Evolutionary conservation across 208 protist genomes (phyloP).

Genomic region (Trypanosoma theileri): DNA sequence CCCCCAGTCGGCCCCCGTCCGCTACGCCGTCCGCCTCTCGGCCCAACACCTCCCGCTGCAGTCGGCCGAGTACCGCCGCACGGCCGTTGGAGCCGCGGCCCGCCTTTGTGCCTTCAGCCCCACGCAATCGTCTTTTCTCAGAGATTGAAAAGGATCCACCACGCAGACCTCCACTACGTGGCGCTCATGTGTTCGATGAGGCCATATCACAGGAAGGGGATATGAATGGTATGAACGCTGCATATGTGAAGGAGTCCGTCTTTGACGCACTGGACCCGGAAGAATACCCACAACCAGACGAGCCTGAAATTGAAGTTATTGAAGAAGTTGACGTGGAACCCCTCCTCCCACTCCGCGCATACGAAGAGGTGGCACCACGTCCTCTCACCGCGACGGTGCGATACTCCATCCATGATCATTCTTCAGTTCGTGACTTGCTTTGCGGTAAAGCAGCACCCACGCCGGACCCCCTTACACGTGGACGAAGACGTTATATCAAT

Average conservation of each 20-base stretch:
- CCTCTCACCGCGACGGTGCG: constrained; percentile 36
- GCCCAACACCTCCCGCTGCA: constrained; percentile 27
- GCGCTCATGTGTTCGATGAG: background rate
- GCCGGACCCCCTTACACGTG: constrained; percentile 10
- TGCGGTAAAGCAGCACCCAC: constrained; percentile 30
- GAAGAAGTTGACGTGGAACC: constrained; percentile 34
- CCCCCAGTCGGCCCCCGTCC: background rate
- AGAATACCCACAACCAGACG: constrained; percentile 12
- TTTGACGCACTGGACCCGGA: constrained; percentile 22
- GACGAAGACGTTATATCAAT: constrained; percentile 28
- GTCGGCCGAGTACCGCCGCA: constrained; percentile 18
- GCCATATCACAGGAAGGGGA: background rate
- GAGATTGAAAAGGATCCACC: constrained; percentile 68
- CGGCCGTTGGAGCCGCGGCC: constrained; percentile 32
- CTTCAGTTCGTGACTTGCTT: constrained; percentile 69
- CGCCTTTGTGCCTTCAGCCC: constrained; percentile 64
- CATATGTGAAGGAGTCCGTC: constrained; percentile 28
- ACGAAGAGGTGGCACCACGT: constrained; percentile 26
- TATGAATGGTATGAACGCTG: constrained; percentile 11
- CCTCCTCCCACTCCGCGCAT: constrained; percentile 14
- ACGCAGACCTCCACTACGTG: constrained; percentile 32
- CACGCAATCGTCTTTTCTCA: constrained; percentile 68
- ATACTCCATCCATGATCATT: constrained; percentile 50
- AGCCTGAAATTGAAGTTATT: constrained; percentile 59
- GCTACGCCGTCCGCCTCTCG: constrained; percentile 30